Conservation (phyloP, 1,284 basidiomycete genomes). For the Sutorius eximius region DNA sequence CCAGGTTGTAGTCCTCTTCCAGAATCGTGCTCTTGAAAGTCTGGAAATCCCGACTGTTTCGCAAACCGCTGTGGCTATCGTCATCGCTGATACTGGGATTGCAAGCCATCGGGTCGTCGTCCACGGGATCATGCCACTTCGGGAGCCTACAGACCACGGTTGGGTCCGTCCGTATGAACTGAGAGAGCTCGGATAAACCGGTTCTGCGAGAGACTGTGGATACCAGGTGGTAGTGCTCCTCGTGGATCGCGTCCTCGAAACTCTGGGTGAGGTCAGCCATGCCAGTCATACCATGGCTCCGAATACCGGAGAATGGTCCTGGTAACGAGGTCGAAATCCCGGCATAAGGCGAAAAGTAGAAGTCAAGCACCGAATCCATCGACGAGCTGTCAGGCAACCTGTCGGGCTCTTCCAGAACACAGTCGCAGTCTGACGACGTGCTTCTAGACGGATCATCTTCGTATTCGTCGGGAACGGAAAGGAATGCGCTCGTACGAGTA, state of each 20-base stretch:
- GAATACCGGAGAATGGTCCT: not conserved
- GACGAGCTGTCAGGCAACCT: not conserved
- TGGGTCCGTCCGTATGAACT: not conserved
- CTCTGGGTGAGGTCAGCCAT: too few species aligned
- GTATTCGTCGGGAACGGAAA: too few species aligned
- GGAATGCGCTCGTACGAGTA: constrained; percentile 8
- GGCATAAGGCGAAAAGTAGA: constrained; percentile 1
- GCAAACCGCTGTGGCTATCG: not conserved
- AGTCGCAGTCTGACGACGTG: constrained; percentile 6
- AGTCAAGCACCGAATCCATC: not conserved
- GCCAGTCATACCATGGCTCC: constrained; percentile 15
- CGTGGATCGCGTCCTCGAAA: not conserved
- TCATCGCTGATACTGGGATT: not conserved
- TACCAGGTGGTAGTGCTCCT: not conserved
- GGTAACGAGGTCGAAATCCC: not conserved
- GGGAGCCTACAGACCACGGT: not conserved
- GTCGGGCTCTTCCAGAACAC: not conserved
- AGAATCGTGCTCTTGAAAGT: not conserved
- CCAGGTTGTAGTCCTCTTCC: not conserved
- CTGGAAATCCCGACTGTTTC: too few species aligned
- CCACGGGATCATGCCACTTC: not conserved
- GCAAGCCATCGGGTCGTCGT: not conserved
- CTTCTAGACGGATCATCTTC: not conserved
- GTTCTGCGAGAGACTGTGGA: not conserved
- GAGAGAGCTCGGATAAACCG: not conserved